A percentile compares a stretch with the other conserved stretches of the same genome.
These are phyloP conservation scores for Fusarium multiceps DNA, from an alignment of 2,329 filamentous ascomycete species.

Conservation along the genomic window DNA sequence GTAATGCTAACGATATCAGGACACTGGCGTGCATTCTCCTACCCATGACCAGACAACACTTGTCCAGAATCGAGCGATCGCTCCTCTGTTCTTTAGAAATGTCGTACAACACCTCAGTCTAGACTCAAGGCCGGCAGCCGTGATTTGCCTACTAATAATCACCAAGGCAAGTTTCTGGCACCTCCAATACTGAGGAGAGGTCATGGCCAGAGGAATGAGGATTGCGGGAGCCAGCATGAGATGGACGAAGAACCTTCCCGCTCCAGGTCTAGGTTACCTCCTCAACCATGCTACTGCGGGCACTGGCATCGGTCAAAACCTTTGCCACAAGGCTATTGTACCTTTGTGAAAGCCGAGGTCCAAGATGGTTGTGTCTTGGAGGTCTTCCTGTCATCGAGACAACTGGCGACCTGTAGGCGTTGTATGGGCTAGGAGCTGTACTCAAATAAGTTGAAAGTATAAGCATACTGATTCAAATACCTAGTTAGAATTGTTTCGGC, in stretches of 20 bases:
- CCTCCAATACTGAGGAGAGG: not conserved
- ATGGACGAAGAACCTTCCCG: constrained; percentile 7
- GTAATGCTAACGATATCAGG: constrained; percentile 15
- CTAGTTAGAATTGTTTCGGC: not conserved
- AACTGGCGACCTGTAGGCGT: not conserved
- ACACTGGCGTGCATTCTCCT: not conserved
- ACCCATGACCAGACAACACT: not conserved
- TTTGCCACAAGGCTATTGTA: constrained; percentile 1
- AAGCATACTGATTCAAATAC: not conserved
- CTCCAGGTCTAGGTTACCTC: constrained; percentile 4
- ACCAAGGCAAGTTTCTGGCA: not conserved
- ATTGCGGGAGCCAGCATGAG: constrained; percentile 19
- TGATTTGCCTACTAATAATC: not conserved
- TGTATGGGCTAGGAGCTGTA: not conserved
- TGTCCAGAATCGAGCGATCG: not conserved
- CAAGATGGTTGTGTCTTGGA: not conserved
- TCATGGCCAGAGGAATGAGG: constrained; percentile 18
- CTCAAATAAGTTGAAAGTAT: not conserved
- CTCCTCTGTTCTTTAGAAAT: not conserved
- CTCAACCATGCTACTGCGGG: constrained; percentile 21
- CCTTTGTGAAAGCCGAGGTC: not conserved
- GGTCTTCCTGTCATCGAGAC: not conserved
- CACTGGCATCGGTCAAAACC: constrained; percentile 12
- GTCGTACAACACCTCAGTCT: not conserved
- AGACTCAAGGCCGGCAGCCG: not conserved